A percentile compares a stretch with the other conserved stretches of the same genome.
Evolutionary conservation across 1,284 basidiomycete genomes (phyloP).

Genomic region (Chalciporus sp.): DNA sequence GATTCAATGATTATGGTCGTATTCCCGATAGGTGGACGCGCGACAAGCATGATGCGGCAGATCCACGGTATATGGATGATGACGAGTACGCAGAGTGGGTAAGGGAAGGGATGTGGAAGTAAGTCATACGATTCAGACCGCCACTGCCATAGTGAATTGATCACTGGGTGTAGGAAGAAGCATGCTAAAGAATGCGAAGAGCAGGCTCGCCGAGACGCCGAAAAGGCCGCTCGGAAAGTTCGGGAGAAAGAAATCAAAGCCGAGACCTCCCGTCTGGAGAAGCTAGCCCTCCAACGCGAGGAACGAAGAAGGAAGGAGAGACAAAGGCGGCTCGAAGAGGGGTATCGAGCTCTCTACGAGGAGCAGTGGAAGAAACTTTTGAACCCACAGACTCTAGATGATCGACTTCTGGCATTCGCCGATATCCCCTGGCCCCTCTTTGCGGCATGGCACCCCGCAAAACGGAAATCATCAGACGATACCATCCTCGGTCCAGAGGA

Average conservation of each 20-base stretch:
- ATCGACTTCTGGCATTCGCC: slow-evolving; percentile 44
- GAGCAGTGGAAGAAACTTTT: slow-evolving; percentile 58
- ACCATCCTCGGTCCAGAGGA: slow-evolving; percentile 43
- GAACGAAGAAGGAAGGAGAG: slow-evolving; percentile 47
- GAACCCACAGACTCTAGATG: slow-evolving; percentile 26
- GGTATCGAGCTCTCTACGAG: slow-evolving; percentile 59
- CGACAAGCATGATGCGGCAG: slow-evolving; percentile 44
- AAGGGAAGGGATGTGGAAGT: slow-evolving; percentile 79
- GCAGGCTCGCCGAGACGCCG: slow-evolving; percentile 54
- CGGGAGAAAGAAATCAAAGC: slow-evolving; percentile 56
- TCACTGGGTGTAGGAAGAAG: slow-evolving; percentile 50
- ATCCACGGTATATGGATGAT: slow-evolving; percentile 74
- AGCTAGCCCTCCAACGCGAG: slow-evolving; percentile 52
- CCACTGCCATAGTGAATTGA: slow-evolving; percentile 4
- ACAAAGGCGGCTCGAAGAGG: slow-evolving; percentile 42
- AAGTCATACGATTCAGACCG: slow-evolving; percentile 26
- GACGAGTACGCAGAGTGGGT: slow-evolving; percentile 85
- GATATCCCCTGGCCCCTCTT: slow-evolving; percentile 85
- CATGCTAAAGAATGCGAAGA: slow-evolving; percentile 70
- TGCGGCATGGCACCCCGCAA: slow-evolving; percentile 7
- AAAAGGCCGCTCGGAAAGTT: slow-evolving; percentile 49
- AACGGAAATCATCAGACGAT: slow-evolving; percentile 9
- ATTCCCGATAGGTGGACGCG: slow-evolving; percentile 60
- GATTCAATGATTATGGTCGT: slow-evolving; percentile 66
- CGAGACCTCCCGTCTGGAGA: slow-evolving; percentile 55